phyloP scores from a whole-genome alignment of 2,329 filamentous ascomycete genomes.

The Trichophyton mentagrophytes region DNA sequence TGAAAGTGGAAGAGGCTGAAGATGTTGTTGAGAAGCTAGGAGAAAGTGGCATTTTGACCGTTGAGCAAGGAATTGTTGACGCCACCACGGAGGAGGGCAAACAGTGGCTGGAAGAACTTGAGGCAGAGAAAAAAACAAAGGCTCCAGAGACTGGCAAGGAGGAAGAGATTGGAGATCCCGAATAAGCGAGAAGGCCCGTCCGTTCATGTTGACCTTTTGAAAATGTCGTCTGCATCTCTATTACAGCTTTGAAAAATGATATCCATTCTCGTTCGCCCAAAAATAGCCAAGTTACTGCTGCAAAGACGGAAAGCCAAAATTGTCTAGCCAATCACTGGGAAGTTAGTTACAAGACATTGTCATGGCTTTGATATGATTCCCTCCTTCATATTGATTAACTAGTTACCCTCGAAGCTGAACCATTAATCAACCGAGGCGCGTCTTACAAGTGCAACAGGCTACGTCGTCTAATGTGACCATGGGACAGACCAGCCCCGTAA shows the following conservation, averaged over 20 bases:
- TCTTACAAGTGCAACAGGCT: not conserved
- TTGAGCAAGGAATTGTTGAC: constrained; percentile 91
- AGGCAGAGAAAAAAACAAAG: constrained; percentile 38
- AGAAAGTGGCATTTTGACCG: constrained; percentile 73
- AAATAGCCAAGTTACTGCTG: not conserved
- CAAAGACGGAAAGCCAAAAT: not conserved
- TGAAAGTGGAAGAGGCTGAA: constrained; percentile 80
- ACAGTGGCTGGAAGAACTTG: constrained; percentile 62
- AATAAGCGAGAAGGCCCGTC: constrained; percentile 14
- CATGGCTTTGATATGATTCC: not conserved
- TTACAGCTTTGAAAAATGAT: not conserved
- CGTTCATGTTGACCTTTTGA: not conserved
- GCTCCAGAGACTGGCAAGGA: constrained; percentile 12
- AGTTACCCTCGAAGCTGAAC: not conserved
- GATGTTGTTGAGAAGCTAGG: constrained; percentile 68
- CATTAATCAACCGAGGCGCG: not conserved
- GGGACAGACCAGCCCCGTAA: not conserved
- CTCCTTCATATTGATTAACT: not conserved
- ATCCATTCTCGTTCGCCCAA: not conserved
- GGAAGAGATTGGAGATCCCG: constrained; percentile 24
- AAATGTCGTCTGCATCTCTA: not conserved
- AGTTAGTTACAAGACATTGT: not conserved
- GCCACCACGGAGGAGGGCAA: constrained; percentile 80
- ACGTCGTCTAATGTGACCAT: not conserved
- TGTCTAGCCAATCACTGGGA: not conserved